These are phyloP conservation scores for Diospyros lotus DNA, from an alignment of 148 eudicot genomes.

Conservation along the genomic window DNA sequence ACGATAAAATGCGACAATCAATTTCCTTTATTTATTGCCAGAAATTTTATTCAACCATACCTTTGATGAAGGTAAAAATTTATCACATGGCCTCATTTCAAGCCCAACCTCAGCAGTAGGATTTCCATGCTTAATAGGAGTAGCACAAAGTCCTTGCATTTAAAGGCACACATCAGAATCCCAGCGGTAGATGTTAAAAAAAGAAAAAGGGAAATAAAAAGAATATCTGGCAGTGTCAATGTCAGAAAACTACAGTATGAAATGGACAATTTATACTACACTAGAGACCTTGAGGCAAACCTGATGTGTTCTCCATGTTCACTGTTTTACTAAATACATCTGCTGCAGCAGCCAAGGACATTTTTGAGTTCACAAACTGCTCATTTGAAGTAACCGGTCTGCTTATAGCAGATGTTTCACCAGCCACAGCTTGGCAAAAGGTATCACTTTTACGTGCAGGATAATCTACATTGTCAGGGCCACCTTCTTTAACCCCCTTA, in stretches of 20 bases:
- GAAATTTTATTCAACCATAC: slow-evolving; percentile 23
- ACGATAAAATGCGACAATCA: slow-evolving; percentile 1
- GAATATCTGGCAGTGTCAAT: background rate
- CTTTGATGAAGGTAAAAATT: slow-evolving; percentile 34
- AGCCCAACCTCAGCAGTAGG: slow-evolving; percentile 30
- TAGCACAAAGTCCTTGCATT: slow-evolving; percentile 29
- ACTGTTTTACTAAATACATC: slow-evolving; percentile 37
- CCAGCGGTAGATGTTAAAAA: slow-evolving; percentile 7
- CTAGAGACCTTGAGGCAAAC: slow-evolving; percentile 26
- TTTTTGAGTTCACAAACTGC: slow-evolving; percentile 19
- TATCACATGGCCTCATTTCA: slow-evolving; percentile 37
- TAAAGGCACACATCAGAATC: slow-evolving; percentile 13
- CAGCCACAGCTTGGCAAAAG: slow-evolving; percentile 21
- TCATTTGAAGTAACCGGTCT: slow-evolving; percentile 28
- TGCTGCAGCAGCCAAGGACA: slow-evolving; percentile 24
- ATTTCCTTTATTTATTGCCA: background rate
- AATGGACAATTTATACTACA: slow-evolving; percentile 4
- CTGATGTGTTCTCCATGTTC: slow-evolving; percentile 37
- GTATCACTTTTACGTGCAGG: slow-evolving; percentile 9
- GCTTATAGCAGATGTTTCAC: slow-evolving; percentile 23
- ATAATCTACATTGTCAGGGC: slow-evolving; percentile 29
- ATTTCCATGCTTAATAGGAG: slow-evolving; percentile 31
- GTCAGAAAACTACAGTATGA: background rate
- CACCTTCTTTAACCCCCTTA: slow-evolving; percentile 39
- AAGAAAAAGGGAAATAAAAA: background rate